Conservation (phyloP, 805 yeast genomes). For the Yueomyces sp. region DNA sequence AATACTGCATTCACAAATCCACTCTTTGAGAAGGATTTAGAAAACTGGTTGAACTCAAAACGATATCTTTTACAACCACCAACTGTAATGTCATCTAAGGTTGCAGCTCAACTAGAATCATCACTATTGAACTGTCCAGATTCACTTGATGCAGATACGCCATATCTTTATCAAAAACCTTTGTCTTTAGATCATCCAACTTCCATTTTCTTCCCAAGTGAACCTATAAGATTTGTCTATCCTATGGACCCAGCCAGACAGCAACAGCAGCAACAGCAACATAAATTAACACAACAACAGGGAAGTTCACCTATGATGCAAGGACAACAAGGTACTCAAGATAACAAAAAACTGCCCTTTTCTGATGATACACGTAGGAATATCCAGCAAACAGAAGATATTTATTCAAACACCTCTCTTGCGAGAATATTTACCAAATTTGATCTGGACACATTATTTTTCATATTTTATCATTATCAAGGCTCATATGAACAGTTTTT, state of each 20-base stretch:
- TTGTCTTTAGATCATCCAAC: slow-evolving; percentile 83
- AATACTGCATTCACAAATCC: slow-evolving; percentile 18
- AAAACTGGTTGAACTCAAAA: slow-evolving; percentile 19
- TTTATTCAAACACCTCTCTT: slow-evolving; percentile 27
- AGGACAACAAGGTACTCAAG: background rate
- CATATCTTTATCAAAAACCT: slow-evolving; percentile 38
- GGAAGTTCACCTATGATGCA: background rate
- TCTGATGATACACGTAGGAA: slow-evolving; percentile 2
- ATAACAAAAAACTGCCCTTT: slow-evolving; percentile 1
- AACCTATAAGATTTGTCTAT: slow-evolving; percentile 22
- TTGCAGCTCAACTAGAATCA: slow-evolving; percentile 40
- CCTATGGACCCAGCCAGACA: slow-evolving; percentile 7
- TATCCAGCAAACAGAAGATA: slow-evolving; percentile 11
- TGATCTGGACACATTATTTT: slow-evolving; percentile 79
- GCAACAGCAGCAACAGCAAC: background rate
- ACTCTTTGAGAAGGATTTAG: slow-evolving; percentile 18
- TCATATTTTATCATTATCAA: slow-evolving; percentile 75
- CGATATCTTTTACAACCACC: slow-evolving; percentile 18
- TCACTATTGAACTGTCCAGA: slow-evolving; percentile 87
- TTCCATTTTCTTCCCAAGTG: slow-evolving; percentile 71
- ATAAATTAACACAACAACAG: slow-evolving; percentile 27
- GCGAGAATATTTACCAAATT: slow-evolving; percentile 57
- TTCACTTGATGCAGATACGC: slow-evolving; percentile 83
- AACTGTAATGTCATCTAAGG: slow-evolving; percentile 16
- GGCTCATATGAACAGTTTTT: slow-evolving; percentile 58